Evolutionary conservation across 1,284 basidiomycete genomes (phyloP).

Genomic region (Ustilago shanxiensis): DNA sequence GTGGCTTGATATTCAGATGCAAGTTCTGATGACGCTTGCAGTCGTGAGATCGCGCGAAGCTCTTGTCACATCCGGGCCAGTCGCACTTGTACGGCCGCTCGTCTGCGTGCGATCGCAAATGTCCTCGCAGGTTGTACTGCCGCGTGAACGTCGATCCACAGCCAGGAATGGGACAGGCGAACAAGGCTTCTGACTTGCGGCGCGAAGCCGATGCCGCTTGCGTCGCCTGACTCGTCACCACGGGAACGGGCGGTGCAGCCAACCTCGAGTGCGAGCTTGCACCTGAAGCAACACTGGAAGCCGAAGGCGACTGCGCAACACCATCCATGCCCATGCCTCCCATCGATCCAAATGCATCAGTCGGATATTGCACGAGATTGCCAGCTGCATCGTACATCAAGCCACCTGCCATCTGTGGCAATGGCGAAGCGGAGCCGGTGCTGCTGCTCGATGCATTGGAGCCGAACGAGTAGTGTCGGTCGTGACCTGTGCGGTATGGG

Average conservation of each 20-base stretch:
- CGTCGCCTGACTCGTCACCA: conserved; percentile 91
- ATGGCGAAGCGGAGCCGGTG: conserved; percentile 35
- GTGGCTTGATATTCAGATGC: conserved; percentile 85
- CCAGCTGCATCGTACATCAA: conserved; percentile 27
- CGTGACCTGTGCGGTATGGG: conserved; percentile 50
- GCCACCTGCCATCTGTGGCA: conserved; percentile 34
- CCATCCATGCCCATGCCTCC: conserved; percentile 22
- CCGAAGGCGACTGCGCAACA: conserved; percentile 28
- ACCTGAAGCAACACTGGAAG: conserved; percentile 35
- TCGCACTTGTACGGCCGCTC: conserved; percentile 92
- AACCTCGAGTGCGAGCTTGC: conserved; percentile 28
- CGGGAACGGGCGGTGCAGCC: conserved; percentile 46
- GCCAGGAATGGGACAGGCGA: conserved; percentile 91
- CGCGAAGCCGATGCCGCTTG: conserved; percentile 90
- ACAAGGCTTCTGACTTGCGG: conserved; percentile 88
- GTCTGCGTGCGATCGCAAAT: conserved; percentile 94
- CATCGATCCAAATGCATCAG: conserved; percentile 17
- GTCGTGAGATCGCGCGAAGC: conserved; percentile 93
- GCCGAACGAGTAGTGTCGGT: conserved; percentile 54
- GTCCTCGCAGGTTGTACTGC: conserved; percentile 78
- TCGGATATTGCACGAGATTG: conserved; percentile 41
- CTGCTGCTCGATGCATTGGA: conserved; percentile 53
- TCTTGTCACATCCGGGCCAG: conserved; percentile 91
- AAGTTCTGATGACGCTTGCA: conserved; percentile 80
- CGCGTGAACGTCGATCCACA: conserved; percentile 84